Base-by-base conservation (phyloP, 2,329 filamentous ascomycete genomes). In the Penicillium sp. region DNA sequence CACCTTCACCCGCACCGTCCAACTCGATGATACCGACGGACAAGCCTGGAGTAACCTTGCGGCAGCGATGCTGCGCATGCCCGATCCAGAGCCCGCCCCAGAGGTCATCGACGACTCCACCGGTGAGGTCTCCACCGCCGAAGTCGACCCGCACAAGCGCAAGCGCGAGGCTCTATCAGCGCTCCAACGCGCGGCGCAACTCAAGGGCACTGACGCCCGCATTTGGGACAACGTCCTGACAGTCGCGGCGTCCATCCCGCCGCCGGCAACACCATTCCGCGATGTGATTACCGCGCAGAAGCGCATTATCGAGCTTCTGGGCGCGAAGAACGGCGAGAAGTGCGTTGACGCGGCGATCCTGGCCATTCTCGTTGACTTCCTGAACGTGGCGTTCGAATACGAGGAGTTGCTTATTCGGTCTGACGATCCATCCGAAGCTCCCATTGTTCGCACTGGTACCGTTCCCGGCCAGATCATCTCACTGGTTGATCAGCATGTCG, bases 221-320 rank as follows among this genome's bases (percentile, higher is more conserved):
- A 97, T 99, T 72, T 97, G 93, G 93, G 90, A 96, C 70, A 99
- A 99, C 67, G 88, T 97, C 16, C 84, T 99, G 55, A 94, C 92
- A 0, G 87, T 97, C 22, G 89, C 90, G 0, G 85, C 89, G 0
- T 89, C 90, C 2, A 83, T 94, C 29, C 82, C 81, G 1, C 92
- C 93, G 0, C 88, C 90, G 1, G 57, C 63, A 31, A 79, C 75
- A 0, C 85, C 88, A 0, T 86, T 91, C 68, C 73, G 79, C 0
- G 91, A 97, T 59, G 84, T 96, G 49, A 78, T 96, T 32, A 80
- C 87, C 5, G 90, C 90, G 0, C 82, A 94, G 57, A 84, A 82
- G 39, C 85, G 88, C 58, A 81, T 97, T 50, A 85, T 96, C 52
- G 85, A 88, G 24, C 84, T 97, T 38, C 86, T 90, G 39, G 81